phyloP scores from a whole-genome alignment of 2,329 filamentous ascomycete genomes.

The Didymosphaeria variabile region DNA sequence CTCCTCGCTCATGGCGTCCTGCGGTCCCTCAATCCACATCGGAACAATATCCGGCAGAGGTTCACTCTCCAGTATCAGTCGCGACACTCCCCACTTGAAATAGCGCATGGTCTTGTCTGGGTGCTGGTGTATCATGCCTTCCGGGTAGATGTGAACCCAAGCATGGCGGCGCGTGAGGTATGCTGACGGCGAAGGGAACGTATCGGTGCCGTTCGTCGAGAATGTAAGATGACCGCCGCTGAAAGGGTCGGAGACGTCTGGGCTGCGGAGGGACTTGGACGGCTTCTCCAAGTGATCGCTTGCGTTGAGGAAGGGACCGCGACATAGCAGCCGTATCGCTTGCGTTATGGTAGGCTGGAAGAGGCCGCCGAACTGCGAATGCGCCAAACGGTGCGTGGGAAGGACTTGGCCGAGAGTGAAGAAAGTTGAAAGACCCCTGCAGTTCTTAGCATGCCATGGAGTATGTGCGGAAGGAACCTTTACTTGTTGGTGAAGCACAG shows the following conservation, averaged over 20 bases:
- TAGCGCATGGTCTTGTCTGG: constrained; percentile 83
- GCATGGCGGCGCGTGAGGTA: constrained; percentile 74
- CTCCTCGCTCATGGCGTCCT: constrained; percentile 87
- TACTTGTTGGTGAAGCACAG: constrained; percentile 92
- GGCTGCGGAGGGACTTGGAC: constrained; percentile 34
- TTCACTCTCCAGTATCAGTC: constrained; percentile 88
- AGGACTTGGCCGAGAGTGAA: constrained; percentile 91
- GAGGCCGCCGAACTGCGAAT: constrained; percentile 82
- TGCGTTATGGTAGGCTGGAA: constrained; percentile 91
- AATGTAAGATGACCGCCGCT: constrained; percentile 64
- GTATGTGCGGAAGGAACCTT: constrained; percentile 27
- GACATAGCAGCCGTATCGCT: constrained; percentile 82
- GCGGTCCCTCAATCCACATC: constrained; percentile 92
- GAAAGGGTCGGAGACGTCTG: constrained; percentile 62
- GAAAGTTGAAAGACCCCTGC: constrained; percentile 75
- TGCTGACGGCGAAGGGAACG: constrained; percentile 74
- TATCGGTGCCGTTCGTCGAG: constrained; percentile 72
- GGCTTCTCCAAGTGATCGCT: constrained; percentile 37
- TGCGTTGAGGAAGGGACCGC: constrained; percentile 56
- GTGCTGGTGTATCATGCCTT: constrained; percentile 92
- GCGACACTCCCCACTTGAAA: constrained; percentile 97
- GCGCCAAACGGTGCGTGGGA: constrained; percentile 81
- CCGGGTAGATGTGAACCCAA: constrained; percentile 97
- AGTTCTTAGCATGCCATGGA: constrained; percentile 22
- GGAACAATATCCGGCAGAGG: constrained; percentile 89